phyloP scores from a whole-genome alignment of 306 rosid genomes.

The Dryas octopetala region DNA sequence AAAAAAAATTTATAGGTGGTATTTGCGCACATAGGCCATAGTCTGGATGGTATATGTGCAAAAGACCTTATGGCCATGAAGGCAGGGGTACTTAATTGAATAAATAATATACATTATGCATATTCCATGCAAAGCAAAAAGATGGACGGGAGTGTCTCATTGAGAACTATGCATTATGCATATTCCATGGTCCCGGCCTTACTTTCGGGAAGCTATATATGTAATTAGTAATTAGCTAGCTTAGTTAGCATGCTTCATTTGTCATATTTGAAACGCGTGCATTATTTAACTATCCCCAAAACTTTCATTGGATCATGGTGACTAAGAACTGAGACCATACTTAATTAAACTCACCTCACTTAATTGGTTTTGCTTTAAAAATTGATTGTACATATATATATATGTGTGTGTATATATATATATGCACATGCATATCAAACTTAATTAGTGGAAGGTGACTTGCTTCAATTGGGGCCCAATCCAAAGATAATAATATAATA shows the following conservation, averaged over 20 bases:
- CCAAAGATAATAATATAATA: constrained; percentile 26
- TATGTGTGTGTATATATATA: neutral
- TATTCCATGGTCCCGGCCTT: constrained; percentile 32
- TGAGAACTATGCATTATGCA: constrained; percentile 15
- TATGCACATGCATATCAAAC: neutral
- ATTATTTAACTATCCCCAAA: constrained; percentile 17
- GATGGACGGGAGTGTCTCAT: constrained; percentile 5
- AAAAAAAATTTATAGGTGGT: too few relatives aligned
- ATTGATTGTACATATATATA: neutral
- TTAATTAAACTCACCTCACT: constrained; percentile 29
- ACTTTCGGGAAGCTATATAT: constrained; percentile 15
- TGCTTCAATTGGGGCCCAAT: constrained; percentile 16
- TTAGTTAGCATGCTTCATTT: constrained; percentile 20
- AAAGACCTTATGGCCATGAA: too few relatives aligned
- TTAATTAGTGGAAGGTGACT: constrained; percentile 24
- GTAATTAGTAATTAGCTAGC: too few relatives aligned
- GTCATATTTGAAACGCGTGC: constrained; percentile 28
- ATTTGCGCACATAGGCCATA: too few relatives aligned
- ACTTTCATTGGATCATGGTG: constrained; percentile 41
- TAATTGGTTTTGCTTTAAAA: neutral
- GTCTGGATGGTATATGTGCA: too few relatives aligned
- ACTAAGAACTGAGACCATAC: constrained; percentile 40
- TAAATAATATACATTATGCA: too few relatives aligned
- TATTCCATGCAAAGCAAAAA: too few relatives aligned
- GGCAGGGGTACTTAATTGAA: too few relatives aligned